Evolutionary conservation across 2,329 filamentous ascomycete species (phyloP), one percentile per base, ranked within the genome.

Genomic region (Pseudogymnoascus sp.): DNA sequence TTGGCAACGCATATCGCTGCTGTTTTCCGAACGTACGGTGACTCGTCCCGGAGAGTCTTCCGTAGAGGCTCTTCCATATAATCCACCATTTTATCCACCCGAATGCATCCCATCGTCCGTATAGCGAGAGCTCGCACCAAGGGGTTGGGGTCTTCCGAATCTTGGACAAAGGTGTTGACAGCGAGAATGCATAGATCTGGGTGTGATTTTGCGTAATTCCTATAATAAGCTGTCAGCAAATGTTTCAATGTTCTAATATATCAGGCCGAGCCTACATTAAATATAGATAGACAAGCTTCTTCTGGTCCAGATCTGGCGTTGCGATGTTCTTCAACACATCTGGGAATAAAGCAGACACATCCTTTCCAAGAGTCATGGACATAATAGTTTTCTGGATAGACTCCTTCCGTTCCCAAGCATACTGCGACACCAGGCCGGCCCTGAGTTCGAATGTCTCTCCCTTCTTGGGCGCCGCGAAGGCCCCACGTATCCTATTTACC

Each of bases 311-410:
- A 72, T 99, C 94, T 52, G 78, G 81, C 1, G 94, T 99, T 63
- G 94, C 94, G 76, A 99, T 99, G 73, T 99, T 99, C 83, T 99
- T 99, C 67, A 99, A 80, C 35, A 99, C 94, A 73, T 99, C 94
- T 1, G 94, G 94, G 74, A 99, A 99, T 66, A 99, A 80, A 62
- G 92, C 90, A 61, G 94, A 99, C 64, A 99, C 94, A 78, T 99
- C 94, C 77, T 99, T 99, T 75, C 94, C 94, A 69, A 99, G 76
- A 1, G 94, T 99, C 94, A 99, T 99, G 74, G 94, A 92, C 92
- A 97, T 97, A 79, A 99, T 99, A 67, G 94, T 99, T 82, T 96
- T 97, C 75, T 99, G 94, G 70, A 99, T 99, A 25, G 94, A 90
- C 80, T 99, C 94, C 77, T 99, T 99, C 72, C 92, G 88, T 84